Base-by-base conservation (phyloP, 208 protist genomes). In the Leishmania aethiopica region DNA sequence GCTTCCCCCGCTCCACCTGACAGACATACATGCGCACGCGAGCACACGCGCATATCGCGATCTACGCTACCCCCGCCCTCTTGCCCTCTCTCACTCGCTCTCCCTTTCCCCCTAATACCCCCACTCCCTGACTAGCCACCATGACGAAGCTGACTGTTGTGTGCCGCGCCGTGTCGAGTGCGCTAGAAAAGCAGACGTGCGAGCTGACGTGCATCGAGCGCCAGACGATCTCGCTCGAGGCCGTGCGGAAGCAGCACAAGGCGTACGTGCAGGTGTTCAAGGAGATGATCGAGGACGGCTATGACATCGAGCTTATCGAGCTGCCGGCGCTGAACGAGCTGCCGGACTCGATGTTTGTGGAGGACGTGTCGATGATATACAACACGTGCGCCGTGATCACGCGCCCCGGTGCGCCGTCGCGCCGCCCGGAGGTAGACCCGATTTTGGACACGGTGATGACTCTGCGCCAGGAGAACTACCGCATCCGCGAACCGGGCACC, bases 131-230 rank as follows among this genome's bases (percentile, higher is more conserved):
- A 8, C 5, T 28, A 62, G 57, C 25, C 57, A 25, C 57, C 19
- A 92, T 92, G 88, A 73, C 82, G 42, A 87, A 89, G 78, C 85
- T 92, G 64, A 85, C 81, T 35, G 87, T 90, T 66, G 78, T 92
- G 62, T 86, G 77, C 80, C 89, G 89, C 74, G 81, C 85, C 49
- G 84, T 88, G 62, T 83, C 83, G 28, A 69, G 57, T n/a, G 78
- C 78, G 35, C 82, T 92, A 1, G 80, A 83, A 55, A 78, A 89
- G 76, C 77, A 83, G 79, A 79, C n/a, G 32, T 92, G 86, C 78
- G 86, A 92, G 82, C 77, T 92, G 76, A 90, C 86, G 35, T 87
- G 85, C 84, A 92, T 92, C 71, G 81, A 88, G 78, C 89, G 89
- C 73, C 71, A 87, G 79, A 84, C 86, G 47, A 92, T 92, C 77